Evolutionary conservation across 805 yeast species (phyloP).

Genomic region (Isabelozyma pseudorhagii): DNA sequence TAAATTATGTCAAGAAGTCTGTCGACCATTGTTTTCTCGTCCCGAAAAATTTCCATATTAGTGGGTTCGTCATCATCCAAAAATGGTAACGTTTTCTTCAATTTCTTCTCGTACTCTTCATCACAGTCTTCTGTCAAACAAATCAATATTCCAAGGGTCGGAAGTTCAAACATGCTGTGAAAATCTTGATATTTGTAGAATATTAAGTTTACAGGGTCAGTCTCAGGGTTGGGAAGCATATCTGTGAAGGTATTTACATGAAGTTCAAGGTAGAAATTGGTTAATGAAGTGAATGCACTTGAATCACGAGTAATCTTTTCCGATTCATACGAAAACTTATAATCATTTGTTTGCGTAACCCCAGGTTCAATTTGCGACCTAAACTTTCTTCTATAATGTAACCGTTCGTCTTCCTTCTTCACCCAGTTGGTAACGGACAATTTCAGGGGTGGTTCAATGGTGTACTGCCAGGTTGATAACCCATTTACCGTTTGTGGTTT

Average conservation of each 20-base stretch:
- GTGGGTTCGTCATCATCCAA: constrained; percentile 1
- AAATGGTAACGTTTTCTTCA: constrained; percentile 1
- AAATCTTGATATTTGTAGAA: constrained; percentile 59
- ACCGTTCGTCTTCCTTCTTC: constrained; percentile 8
- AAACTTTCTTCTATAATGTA: constrained; percentile 10
- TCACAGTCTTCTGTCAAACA: not conserved
- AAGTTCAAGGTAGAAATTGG: constrained; percentile 64
- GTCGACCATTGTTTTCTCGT: constrained; percentile 60
- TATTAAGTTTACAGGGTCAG: constrained; percentile 57
- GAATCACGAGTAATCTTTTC: constrained; percentile 32
- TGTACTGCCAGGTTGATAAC: constrained; percentile 42
- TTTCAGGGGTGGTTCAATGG: constrained; percentile 46
- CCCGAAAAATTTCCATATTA: constrained; percentile 26
- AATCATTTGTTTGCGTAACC: constrained; percentile 37
- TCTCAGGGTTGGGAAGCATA: constrained; percentile 58
- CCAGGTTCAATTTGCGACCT: constrained; percentile 53
- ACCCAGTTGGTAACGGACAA: constrained; percentile 35
- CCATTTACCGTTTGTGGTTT: not conserved
- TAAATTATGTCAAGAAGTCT: constrained; percentile 55
- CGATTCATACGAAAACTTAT: constrained; percentile 35
- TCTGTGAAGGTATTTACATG: constrained; percentile 52
- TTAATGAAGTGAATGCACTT: constrained; percentile 44
- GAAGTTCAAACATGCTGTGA: constrained; percentile 12
- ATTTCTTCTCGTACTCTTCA: not conserved
- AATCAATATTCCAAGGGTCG: constrained; percentile 14